A percentile compares a stretch with the other conserved stretches of the same genome.
phyloP scores from a whole-genome alignment of 805 yeast species.

The Candida qinlingensis region DNA sequence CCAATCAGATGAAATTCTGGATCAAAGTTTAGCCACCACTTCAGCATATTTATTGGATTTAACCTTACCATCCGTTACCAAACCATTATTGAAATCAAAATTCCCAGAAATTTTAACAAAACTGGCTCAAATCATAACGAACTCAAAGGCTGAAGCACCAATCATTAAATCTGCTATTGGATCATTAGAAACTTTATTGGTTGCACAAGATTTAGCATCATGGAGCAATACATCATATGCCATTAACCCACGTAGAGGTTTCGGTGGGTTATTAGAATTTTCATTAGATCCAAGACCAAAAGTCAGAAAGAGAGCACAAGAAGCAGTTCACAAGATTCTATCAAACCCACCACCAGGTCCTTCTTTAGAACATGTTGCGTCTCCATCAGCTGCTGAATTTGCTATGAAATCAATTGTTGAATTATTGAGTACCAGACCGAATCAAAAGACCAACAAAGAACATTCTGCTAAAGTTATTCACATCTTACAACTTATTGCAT shows the following conservation, averaged over 20 bases:
- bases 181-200: slow-evolving; percentile 69
- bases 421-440: slow-evolving; percentile 32
- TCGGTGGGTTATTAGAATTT: slow-evolving; percentile 70
- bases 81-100: slow-evolving; percentile 61
- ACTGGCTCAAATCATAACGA: slow-evolving; percentile 75
- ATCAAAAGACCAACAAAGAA: slow-evolving; percentile 41
- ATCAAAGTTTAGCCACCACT: slow-evolving; percentile 62
- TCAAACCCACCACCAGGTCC: slow-evolving; percentile 70
- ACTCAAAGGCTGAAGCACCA: slow-evolving; percentile 69
- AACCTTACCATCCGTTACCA: slow-evolving; percentile 69
- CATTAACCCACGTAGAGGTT: slow-evolving; percentile 70
- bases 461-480: slow-evolving; percentile 61
- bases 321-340: slow-evolving; percentile 67
- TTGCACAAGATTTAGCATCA: slow-evolving; percentile 73
- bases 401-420: slow-evolving; percentile 51
- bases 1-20: slow-evolving; percentile 46
- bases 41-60: slow-evolving; percentile 79
- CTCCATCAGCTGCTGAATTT: slow-evolving; percentile 62
- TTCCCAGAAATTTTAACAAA: slow-evolving; percentile 74
- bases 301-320: slow-evolving; percentile 91
- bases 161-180: slow-evolving; percentile 80
- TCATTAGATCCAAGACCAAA: slow-evolving; percentile 89
- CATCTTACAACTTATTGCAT: slow-evolving; percentile 65
- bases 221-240: slow-evolving; percentile 59
- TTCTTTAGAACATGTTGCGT: slow-evolving; percentile 70